Conservation (phyloP, 1,284 basidiomycete genomes). For the Porodaedalea pini region DNA sequence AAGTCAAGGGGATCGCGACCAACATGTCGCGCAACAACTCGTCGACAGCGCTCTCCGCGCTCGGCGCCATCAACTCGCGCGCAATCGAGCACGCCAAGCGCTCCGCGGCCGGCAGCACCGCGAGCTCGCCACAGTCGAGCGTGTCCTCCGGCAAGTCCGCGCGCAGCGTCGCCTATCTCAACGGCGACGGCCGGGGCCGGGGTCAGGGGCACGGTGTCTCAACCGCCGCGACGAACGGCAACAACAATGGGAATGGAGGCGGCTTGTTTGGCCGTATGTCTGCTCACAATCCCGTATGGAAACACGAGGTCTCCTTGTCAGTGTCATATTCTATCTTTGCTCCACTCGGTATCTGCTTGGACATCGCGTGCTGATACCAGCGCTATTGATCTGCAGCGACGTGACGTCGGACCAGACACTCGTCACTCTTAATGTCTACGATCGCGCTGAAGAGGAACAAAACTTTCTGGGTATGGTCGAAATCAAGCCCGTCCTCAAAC, state of each 20-base stretch:
- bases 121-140: constrained; percentile 40
- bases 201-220: not conserved
- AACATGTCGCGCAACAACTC: constrained; percentile 57
- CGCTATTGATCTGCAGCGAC: constrained; percentile 57
- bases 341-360: not conserved
- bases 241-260: constrained; percentile 27
- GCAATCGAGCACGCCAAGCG: constrained; percentile 45
- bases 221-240: constrained; percentile 5
- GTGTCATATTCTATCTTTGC: constrained; percentile 30
- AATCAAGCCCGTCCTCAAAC: constrained; percentile 85
- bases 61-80: constrained; percentile 65
- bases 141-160: constrained; percentile 36
- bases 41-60: constrained; percentile 58
- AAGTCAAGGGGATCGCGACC: constrained; percentile 77
- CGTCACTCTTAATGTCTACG: constrained; percentile 90
- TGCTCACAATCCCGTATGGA: constrained; percentile 94
- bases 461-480: constrained; percentile 90
- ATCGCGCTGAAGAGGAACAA: constrained; percentile 77
- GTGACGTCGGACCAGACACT: constrained; percentile 89
- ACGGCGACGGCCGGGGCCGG: constrained; percentile 20
- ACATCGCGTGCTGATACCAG: constrained; percentile 14
- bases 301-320: constrained; percentile 96
- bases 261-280: constrained; percentile 63
- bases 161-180: constrained; percentile 20
- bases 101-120: constrained; percentile 30